Conservation (phyloP, 108 stramenopile genomes). For the Discostella stelligeroides region DNA sequence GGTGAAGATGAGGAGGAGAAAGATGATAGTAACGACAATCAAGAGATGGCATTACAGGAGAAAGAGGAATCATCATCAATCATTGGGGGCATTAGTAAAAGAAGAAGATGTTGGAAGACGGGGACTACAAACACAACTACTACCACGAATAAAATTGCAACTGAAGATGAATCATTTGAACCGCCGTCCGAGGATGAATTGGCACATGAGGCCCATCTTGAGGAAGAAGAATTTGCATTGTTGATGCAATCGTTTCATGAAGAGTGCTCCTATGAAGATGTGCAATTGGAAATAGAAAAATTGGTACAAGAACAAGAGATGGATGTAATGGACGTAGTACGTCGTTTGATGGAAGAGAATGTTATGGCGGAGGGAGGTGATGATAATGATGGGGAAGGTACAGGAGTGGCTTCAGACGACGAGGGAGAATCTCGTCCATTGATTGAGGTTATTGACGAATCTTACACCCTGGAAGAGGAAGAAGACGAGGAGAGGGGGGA, state of each 20-base stretch:
- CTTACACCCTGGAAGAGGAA: too few relatives aligned
- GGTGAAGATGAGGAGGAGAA: too few relatives aligned
- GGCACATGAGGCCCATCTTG: slow-evolving; percentile 18
- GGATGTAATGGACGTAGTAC: slow-evolving; percentile 33
- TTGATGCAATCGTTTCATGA: slow-evolving; percentile 23
- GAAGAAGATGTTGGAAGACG: too few relatives aligned
- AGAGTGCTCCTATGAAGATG: slow-evolving; percentile 4
- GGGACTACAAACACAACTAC: too few relatives aligned
- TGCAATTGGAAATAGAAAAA: slow-evolving; percentile 17
- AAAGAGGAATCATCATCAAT: too few relatives aligned
- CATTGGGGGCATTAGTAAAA: too few relatives aligned
- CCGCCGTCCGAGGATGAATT: slow-evolving; percentile 16
- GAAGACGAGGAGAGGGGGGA: too few relatives aligned
- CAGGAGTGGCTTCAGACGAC: slow-evolving; percentile 5
- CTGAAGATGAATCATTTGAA: slow-evolving; percentile 26
- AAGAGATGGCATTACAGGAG: too few relatives aligned
- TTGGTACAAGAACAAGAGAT: slow-evolving; percentile 41
- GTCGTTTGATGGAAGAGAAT: slow-evolving; percentile 30
- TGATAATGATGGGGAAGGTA: slow-evolving; percentile 11
- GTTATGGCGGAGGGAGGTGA: not conserved
- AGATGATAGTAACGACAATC: too few relatives aligned
- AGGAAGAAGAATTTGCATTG: slow-evolving; percentile 20
- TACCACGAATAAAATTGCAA: slow-evolving; percentile 11
- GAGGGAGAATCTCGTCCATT: slow-evolving; percentile 16
- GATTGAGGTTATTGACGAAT: too few relatives aligned